Conservation (phyloP, 108 stramenopile species). For the Bacterosira constricta region DNA sequence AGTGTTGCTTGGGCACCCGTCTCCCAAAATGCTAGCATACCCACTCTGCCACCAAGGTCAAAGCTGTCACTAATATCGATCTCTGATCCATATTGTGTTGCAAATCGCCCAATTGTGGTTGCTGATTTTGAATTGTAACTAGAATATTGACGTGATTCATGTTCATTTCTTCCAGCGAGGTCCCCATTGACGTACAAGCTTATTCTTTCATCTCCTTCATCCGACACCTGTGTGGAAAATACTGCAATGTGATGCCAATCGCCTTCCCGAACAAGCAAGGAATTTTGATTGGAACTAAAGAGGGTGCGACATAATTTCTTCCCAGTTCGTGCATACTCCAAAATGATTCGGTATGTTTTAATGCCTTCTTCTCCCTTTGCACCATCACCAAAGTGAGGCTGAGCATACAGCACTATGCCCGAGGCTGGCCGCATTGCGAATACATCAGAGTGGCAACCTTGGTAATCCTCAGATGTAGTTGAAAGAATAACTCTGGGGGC, state of each 20-base stretch:
- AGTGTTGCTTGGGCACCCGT: conserved; percentile 15
- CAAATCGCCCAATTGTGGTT: conserved; percentile 18
- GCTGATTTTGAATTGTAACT: background rate
- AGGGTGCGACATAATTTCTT: conserved; percentile 17
- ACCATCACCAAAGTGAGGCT: conserved; percentile 25
- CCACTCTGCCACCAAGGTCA: conserved; percentile 33
- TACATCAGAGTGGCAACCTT: conserved; percentile 31
- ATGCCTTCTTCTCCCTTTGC: background rate
- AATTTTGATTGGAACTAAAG: conserved; percentile 6
- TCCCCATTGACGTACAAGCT: conserved; percentile 37
- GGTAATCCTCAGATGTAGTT: conserved; percentile 2
- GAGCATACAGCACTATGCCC: conserved; percentile 39
- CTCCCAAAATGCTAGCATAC: conserved; percentile 48
- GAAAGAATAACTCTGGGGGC: conserved; percentile 34
- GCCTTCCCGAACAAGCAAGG: conserved; percentile 19
- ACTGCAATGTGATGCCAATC: conserved; percentile 36
- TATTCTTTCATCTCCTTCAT: conserved; percentile 26
- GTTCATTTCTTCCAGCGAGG: conserved; percentile 28
- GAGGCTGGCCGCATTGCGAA: conserved; percentile 9
- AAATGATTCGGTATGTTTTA: conserved; percentile 15
- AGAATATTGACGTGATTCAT: conserved; percentile 11
- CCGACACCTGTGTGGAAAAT: conserved; percentile 12
- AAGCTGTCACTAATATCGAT: conserved; percentile 2
- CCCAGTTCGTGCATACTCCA: conserved; percentile 19
- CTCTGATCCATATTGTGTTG: background rate